These are phyloP conservation scores for Eucalyptus globulus DNA, from an alignment of 345 rosid species.

Conservation along the genomic window DNA sequence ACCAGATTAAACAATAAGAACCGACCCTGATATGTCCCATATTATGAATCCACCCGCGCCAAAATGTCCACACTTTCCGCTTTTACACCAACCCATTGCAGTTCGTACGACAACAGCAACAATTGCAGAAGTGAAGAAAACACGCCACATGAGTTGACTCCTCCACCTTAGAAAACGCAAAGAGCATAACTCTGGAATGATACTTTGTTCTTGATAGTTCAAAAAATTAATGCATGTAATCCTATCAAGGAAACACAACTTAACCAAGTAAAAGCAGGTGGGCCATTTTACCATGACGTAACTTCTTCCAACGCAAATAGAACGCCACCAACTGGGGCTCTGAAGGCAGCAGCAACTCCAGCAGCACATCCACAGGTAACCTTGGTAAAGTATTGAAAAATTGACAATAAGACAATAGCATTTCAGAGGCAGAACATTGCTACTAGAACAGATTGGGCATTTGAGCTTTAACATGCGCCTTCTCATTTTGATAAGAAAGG, in stretches of 20 bases:
- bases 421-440: background rate
- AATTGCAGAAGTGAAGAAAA: constrained; percentile 93
- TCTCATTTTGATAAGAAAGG: background rate
- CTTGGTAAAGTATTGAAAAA: constrained; percentile 48
- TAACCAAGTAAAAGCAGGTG: background rate
- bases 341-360: constrained; percentile 98
- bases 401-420: constrained; percentile 1
- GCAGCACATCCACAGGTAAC: constrained; percentile 99
- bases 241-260: background rate
- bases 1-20: background rate
- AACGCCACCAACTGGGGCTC: constrained; percentile 99
- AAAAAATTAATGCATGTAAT: background rate
- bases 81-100: constrained; percentile 97
- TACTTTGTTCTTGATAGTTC: background rate
- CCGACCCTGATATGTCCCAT: constrained; percentile 94
- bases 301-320: constrained; percentile 97
- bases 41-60: constrained; percentile 94
- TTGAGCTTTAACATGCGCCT: background rate
- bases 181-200: background rate
- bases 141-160: constrained; percentile 99
- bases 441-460: background rate
- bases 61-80: constrained; percentile 95
- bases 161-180: constrained; percentile 68
- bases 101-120: constrained; percentile 97
- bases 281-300: constrained; percentile 68